Evolutionary conservation across 139 green algal genomes (phyloP).

Genomic region (Tetradesmus obliquus): DNA sequence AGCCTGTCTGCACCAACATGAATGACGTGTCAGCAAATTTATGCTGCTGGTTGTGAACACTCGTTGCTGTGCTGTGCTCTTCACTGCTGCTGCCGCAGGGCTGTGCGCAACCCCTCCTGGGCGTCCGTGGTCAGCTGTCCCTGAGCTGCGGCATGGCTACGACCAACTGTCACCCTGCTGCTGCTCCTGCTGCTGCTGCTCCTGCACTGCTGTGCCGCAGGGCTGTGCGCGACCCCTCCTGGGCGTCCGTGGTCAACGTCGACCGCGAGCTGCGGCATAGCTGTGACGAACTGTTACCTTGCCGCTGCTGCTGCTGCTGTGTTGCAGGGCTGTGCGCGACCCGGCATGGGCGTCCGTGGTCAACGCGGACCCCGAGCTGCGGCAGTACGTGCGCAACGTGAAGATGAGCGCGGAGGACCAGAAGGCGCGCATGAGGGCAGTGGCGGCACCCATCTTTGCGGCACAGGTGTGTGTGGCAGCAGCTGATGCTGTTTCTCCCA

Average conservation of each 20-base stretch:
- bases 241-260: no score
- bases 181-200: not conserved
- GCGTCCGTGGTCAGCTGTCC: constrained; percentile 29
- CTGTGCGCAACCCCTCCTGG: constrained; percentile 31
- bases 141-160: constrained; percentile 46
- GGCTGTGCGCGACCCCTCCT: no score
- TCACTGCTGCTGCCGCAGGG: no score
- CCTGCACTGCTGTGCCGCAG: not conserved
- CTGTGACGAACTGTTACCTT: no score
- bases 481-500: no score
- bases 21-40: no score
- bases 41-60: no score
- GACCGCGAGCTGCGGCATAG: no score
- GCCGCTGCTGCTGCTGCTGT: not conserved
- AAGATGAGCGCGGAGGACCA: constrained; percentile 41
- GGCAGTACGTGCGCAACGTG: constrained; percentile 43
- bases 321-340: constrained; percentile 30
- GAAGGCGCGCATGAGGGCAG: constrained; percentile 23
- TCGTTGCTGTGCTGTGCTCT: no score
- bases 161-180: no score
- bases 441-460: constrained; percentile 19
- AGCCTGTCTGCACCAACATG: no score
- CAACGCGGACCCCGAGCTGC: constrained; percentile 37
- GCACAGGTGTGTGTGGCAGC: constrained; percentile 21
- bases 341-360: constrained; percentile 25